These are phyloP conservation scores for Nadsonia commutata DNA, from an alignment of 1,139 yeast species.

Conservation along the genomic window DNA sequence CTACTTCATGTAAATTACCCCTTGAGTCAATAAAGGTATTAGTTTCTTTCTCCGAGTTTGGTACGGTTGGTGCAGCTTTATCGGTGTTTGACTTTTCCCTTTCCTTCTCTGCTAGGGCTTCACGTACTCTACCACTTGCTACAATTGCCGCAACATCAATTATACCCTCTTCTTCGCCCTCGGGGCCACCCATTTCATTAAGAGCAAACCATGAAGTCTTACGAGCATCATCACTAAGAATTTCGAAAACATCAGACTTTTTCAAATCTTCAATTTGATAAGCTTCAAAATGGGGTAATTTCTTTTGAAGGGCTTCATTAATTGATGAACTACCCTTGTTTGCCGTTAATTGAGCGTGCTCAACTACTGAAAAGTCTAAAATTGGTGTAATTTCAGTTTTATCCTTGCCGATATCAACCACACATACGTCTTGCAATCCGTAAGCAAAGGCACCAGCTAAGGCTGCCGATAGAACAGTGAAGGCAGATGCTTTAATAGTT, in stretches of 20 bases:
- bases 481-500: conserved; percentile 54
- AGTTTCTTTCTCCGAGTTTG: conserved; percentile 31
- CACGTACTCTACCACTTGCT: conserved; percentile 57
- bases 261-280: conserved; percentile 64
- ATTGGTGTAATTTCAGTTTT: conserved; percentile 69
- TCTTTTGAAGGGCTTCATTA: conserved; percentile 34
- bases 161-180: conserved; percentile 49
- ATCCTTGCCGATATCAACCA: conserved; percentile 69
- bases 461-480: conserved; percentile 53
- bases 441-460: conserved; percentile 66
- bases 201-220: conserved; percentile 46
- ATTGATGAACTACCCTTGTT: conserved; percentile 51
- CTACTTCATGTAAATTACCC: conserved; percentile 46
- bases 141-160: conserved; percentile 86
- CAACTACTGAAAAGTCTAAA: conserved; percentile 49
- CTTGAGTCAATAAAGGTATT: conserved; percentile 50
- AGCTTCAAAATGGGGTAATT: conserved; percentile 43
- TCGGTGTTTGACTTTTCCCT: conserved; percentile 25
- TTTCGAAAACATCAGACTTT: conserved; percentile 62
- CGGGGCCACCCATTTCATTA: conserved; percentile 31
- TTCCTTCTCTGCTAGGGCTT: conserved; percentile 46
- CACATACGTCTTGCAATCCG: conserved; percentile 44
- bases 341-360: conserved; percentile 37
- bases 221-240: conserved; percentile 45
- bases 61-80: conserved; percentile 23